phyloP scores from a whole-genome alignment of 495 filamentous ascomycete genomes.

The Hyaloscypha variabilis region DNA sequence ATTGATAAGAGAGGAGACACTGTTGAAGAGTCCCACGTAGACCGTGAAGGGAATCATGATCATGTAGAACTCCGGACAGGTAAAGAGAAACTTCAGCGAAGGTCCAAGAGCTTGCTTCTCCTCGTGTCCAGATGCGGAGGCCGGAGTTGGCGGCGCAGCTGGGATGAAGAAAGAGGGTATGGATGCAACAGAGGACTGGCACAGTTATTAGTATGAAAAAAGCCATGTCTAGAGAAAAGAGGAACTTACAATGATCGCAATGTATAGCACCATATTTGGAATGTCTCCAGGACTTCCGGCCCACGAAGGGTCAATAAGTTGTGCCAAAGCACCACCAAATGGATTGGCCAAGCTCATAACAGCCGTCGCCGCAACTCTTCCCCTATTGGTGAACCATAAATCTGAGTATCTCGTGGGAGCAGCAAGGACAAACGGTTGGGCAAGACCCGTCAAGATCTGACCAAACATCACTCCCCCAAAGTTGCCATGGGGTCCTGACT shows the following conservation, averaged over 20 bases:
- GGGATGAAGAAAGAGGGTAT: constrained; percentile 89
- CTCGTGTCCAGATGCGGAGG: constrained; percentile 45
- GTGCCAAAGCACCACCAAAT: constrained; percentile 83
- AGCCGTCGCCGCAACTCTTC: constrained; percentile 86
- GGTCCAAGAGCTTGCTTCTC: constrained; percentile 52
- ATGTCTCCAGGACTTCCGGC: constrained; percentile 62
- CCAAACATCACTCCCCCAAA: constrained; percentile 89
- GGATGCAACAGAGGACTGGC: constrained; percentile 67
- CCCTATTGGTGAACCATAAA: constrained; percentile 87
- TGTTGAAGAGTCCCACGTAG: constrained; percentile 94
- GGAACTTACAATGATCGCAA: constrained; percentile 75
- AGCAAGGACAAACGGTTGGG: constrained; percentile 89
- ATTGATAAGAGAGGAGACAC: constrained; percentile 83
- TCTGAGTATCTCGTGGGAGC: constrained; percentile 92
- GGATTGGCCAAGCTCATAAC: constrained; percentile 84
- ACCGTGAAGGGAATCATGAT: constrained; percentile 74
- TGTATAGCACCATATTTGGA: constrained; percentile 82
- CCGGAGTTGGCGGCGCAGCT: constrained; percentile 73
- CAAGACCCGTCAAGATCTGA: constrained; percentile 88
- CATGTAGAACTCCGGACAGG: constrained; percentile 71
- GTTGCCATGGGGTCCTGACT: constrained; percentile 46
- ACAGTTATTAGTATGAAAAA: constrained; percentile 5
- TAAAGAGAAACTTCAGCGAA: constrained; percentile 51
- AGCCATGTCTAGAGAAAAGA: background rate
- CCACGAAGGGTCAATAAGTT: constrained; percentile 82